Conservation (phyloP, 176 grass and related monocot species). For the Phoenix dactylifera region DNA sequence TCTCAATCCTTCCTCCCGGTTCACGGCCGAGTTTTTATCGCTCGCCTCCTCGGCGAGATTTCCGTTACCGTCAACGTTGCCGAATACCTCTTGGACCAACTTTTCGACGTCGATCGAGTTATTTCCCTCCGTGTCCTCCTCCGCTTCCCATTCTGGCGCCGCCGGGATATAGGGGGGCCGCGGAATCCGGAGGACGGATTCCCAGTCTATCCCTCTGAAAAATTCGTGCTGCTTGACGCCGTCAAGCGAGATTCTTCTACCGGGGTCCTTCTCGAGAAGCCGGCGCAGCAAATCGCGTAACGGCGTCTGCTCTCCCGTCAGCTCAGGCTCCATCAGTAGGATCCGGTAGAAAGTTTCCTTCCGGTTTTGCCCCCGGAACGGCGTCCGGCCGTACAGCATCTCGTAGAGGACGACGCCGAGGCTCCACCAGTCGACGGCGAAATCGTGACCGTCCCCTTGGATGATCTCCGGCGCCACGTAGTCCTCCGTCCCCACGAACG, state of each 20-base stretch:
- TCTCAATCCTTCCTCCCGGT: too few relatives aligned
- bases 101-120: constrained; percentile 70
- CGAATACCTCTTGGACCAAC: constrained; percentile 61
- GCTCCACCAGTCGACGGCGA: constrained; percentile 93
- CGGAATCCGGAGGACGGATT: constrained; percentile 48
- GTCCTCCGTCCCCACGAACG: constrained; percentile 97
- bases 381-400: constrained; percentile 96
- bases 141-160: background rate
- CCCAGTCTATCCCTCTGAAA: constrained; percentile 72
- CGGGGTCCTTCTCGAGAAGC: constrained; percentile 88
- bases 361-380: constrained; percentile 83
- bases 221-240: constrained; percentile 77
- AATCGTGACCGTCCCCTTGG: constrained; percentile 76
- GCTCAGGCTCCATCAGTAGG: constrained; percentile 66
- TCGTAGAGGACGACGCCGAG: constrained; percentile 85
- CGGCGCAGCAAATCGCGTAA: constrained; percentile 64
- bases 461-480: constrained; percentile 99
- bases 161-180: constrained; percentile 80
- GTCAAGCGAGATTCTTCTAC: constrained; percentile 42
- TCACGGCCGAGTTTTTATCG: too few relatives aligned
- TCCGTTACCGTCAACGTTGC: background rate
- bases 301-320: constrained; percentile 71
- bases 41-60: background rate
- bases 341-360: constrained; percentile 99
- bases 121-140: constrained; percentile 3